Evolutionary conservation across 345 rosid genomes (phyloP).

Genomic region (Excoecaria cochinchinensis): DNA sequence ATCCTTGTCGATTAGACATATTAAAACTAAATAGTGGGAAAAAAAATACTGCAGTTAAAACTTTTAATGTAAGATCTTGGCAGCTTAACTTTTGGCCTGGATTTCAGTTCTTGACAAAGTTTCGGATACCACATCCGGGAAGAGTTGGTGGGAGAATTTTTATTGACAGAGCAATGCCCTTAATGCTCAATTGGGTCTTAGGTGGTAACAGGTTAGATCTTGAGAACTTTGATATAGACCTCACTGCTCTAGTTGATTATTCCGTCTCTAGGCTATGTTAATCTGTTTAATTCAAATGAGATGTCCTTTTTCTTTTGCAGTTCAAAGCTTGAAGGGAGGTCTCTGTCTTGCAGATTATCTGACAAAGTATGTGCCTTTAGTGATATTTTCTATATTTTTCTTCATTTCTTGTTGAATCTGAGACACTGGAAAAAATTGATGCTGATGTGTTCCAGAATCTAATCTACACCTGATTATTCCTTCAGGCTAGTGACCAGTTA

Average conservation of each 20-base stretch:
- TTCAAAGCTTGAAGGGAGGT: constrained; percentile 80
- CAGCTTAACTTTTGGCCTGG: constrained; percentile 6
- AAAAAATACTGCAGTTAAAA: background rate
- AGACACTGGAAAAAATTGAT: background rate
- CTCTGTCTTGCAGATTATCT: constrained; percentile 72
- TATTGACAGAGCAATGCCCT: constrained; percentile 71
- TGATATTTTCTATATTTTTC: background rate
- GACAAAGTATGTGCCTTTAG: constrained; percentile 55
- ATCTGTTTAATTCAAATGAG: background rate
- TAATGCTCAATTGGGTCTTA: constrained; percentile 86
- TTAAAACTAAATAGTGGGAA: background rate
- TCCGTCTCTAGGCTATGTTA: background rate
- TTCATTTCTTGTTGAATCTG: background rate
- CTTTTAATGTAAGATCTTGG: constrained; percentile 10
- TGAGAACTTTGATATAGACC: background rate
- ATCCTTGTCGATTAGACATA: background rate
- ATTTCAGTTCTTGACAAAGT: constrained; percentile 76
- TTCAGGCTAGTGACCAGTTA: constrained; percentile 50
- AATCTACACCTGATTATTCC: constrained; percentile 12
- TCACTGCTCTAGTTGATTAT: too few relatives aligned
- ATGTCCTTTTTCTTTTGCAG: constrained; percentile 38
- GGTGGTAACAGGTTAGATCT: constrained; percentile 84
- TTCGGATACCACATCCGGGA: constrained; percentile 87
- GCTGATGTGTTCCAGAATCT: background rate
- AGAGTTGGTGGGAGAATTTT: constrained; percentile 85